Evolutionary conservation across 495 filamentous ascomycete genomes (phyloP), one percentile per base, ranked within the genome.

Genomic region (Penicillium daleae): DNA sequence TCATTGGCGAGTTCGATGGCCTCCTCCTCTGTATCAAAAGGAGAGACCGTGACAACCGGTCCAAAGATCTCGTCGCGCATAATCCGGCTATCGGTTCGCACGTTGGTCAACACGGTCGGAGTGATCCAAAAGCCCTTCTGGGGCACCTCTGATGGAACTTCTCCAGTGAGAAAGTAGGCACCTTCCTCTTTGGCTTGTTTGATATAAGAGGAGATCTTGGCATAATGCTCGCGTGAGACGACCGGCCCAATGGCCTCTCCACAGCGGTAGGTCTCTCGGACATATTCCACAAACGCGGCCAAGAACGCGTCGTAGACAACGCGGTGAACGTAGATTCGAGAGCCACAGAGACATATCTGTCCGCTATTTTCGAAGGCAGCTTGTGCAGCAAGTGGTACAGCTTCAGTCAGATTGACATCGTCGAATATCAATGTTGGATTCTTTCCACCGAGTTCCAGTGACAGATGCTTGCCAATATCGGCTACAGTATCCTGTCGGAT

Each of bases 401-500:
- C 65, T 26, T 71, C 32, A 15, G 21, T 51, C 7, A 71, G 22
- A 29, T 71, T 57, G 15, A 65, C 68, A 53, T 82, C 79, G 42
- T 79, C 74, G 31, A 78, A 79, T 0, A 81, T 63, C 6, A 81
- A 48, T 0, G 66, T 63, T 0, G 78, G 77, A 10, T 64, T 72
- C 55, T 81, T 81, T 12, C 78, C 78, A 13, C 76, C 74, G 2
- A 80, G 70, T 42, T 79, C 76, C 35, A 80, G 69, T 8, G 74
- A 73, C 0, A 78, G 65, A 39, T 68, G 57, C 63, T 84, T 86
- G 54, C 83, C 69, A 57, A 82, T 83, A 26, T 67, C 73, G 39
- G 74, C 74, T 0, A 74, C 74, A 2, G 80, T 63, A 9, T 66
- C 63, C n/a, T 53, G 68, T 26, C 56, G 55, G 44, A 72, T 71